These are phyloP conservation scores for Dalbergia oliveri DNA, from an alignment of 306 rosid species.

Conservation along the genomic window DNA sequence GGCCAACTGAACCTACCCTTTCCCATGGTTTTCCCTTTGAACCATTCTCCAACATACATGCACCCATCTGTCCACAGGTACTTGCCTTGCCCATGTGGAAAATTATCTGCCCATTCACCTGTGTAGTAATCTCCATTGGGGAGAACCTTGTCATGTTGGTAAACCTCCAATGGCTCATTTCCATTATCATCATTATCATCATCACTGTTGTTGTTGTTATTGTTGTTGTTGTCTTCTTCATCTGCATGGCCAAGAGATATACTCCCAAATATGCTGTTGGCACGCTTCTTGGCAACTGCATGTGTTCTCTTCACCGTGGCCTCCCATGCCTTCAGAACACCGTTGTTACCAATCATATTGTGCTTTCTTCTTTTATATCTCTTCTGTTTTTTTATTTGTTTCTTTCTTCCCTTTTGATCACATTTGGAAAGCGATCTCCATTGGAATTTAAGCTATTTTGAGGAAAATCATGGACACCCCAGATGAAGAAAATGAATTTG, in stretches of 20 bases:
- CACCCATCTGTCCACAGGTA: conserved; percentile 94
- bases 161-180: conserved; percentile 45
- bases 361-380: not conserved
- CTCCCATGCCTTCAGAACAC: conserved; percentile 94
- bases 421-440: conserved; percentile 19
- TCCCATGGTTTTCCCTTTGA: conserved; percentile 78
- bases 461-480: conserved; percentile 40
- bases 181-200: conserved; percentile 46
- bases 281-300: conserved; percentile 82
- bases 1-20: conserved; percentile 94
- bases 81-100: conserved; percentile 86
- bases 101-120: conserved; percentile 80
- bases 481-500: conserved; percentile 42
- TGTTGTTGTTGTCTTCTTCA: conserved; percentile 37
- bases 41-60: conserved; percentile 88
- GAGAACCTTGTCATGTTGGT: conserved; percentile 72
- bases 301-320: conserved; percentile 83
- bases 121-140: conserved; percentile 90
- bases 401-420: not conserved
- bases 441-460: not conserved
- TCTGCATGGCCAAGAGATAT: conserved; percentile 45
- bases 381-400: not conserved
- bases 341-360: conserved; percentile 69
- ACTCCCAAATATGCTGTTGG: conserved; percentile 82
- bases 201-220: not conserved